Conservation (phyloP, 2,329 filamentous ascomycete species). For the Scolecobasidium constrictum region DNA sequence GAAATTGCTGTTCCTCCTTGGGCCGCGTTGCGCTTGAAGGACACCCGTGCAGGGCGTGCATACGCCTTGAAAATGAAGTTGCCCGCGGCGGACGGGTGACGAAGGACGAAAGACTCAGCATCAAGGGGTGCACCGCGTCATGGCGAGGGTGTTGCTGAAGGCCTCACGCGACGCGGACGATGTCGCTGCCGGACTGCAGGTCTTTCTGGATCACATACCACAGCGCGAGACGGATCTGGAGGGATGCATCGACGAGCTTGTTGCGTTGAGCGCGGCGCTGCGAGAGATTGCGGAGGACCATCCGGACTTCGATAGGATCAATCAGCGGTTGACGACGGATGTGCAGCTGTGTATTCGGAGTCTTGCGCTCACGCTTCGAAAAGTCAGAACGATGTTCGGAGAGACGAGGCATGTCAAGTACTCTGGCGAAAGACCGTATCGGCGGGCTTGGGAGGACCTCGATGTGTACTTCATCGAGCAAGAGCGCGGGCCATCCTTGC, state of each 20-base stretch:
- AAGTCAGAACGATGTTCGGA: constrained; percentile 27
- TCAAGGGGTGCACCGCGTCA: too few species aligned
- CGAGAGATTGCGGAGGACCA: constrained; percentile 26
- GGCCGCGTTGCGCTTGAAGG: too few species aligned
- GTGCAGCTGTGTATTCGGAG: constrained; percentile 9
- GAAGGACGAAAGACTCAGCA: background rate
- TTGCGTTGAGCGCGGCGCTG: constrained; percentile 41
- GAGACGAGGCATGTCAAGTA: constrained; percentile 24
- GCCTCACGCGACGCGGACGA: constrained; percentile 41
- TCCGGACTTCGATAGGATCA: constrained; percentile 4
- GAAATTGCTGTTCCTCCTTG: too few species aligned
- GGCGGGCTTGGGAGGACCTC: constrained; percentile 41
- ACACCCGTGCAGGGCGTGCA: too few species aligned
- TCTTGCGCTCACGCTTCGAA: constrained; percentile 8
- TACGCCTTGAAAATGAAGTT: constrained; percentile 1
- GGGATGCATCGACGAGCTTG: constrained; percentile 42
- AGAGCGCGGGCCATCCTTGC: constrained; percentile 32
- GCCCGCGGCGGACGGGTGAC: background rate
- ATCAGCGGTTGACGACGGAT: constrained; percentile 6
- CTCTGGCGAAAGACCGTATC: constrained; percentile 30
- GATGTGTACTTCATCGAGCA: constrained; percentile 34
- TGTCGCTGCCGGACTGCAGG: constrained; percentile 38
- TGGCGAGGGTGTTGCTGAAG: constrained; percentile 18
- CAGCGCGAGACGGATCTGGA: constrained; percentile 42
- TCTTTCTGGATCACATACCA: constrained; percentile 40